Evolutionary conservation across 768 basidiomycete species (phyloP), one percentile per base, ranked within the genome.

Genomic region (Phanerodontia chrysosporium): DNA sequence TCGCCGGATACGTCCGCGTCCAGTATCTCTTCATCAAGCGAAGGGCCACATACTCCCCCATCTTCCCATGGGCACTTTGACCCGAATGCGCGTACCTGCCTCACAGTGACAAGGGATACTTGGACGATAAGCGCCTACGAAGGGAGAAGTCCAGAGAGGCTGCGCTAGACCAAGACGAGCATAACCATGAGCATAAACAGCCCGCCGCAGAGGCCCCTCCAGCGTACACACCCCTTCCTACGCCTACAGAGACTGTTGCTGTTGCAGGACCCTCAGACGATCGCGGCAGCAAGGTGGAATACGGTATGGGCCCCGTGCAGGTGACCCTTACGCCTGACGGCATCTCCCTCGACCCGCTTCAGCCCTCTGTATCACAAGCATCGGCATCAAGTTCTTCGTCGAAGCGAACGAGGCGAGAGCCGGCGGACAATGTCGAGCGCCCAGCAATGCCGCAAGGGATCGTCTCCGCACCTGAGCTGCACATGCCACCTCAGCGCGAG

Each of bases 141-240:
- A 21, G 28, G n/a, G 29, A 57, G 45, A 57, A 45, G 16, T 45
- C 48, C 21, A 57, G 49, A 49, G 45, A 22, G 13, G 48, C 29
- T 14, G 32, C 35, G 22, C 21, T 56, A 12, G 30, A 16, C 45
- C 22, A 28, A 30, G 44, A 28, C 7, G 49, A 51, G 14, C 49
- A 28, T 13, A 6, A 35, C 13, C 32, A 35, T 35, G 32, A 35
- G 27, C 24, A 24, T 10, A 3, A 18, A 8, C 36, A 32, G 21
- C n/a, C 28, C n/a, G 25, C 28, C n/a, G 55, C 13, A 22, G 60
- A 51, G 7, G 30, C 56, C 1, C 60, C 60, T 18, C 60, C 60
- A 3, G 60, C 60, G n/a, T 61, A 61, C 36, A 53, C 56, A 2
- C 56, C 60, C 5, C 45, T 61, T 8, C 60, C 60, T 18, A 28